These are phyloP conservation scores for Aeminium ludgeri DNA, from an alignment of 495 filamentous ascomycete species.

Conservation along the genomic window DNA sequence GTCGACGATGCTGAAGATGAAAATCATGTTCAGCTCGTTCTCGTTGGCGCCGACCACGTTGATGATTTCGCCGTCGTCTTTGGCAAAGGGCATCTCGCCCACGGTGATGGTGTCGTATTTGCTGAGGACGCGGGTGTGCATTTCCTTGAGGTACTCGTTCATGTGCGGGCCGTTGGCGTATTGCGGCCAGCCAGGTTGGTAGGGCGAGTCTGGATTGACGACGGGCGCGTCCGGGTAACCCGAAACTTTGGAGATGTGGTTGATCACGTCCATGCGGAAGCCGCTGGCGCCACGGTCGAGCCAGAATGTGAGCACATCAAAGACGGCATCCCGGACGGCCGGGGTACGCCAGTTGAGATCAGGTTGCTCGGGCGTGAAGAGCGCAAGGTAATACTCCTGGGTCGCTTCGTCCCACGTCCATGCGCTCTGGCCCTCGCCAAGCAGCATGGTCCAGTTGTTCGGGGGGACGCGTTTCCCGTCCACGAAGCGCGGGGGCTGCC, in stretches of 20 bases:
- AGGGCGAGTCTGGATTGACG: constrained; percentile 23
- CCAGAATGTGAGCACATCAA: constrained; percentile 38
- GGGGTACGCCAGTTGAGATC: constrained; percentile 42
- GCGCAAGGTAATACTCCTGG: constrained; percentile 37
- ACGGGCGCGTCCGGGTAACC: constrained; percentile 31
- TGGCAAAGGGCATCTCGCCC: constrained; percentile 34
- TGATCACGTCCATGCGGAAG: constrained; percentile 42
- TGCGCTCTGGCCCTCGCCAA: constrained; percentile 33
- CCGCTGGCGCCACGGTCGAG: constrained; percentile 35
- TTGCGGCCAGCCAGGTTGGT: constrained; percentile 30
- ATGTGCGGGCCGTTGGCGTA: constrained; percentile 43
- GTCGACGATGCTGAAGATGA: constrained; percentile 36
- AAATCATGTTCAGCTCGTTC: constrained; percentile 37
- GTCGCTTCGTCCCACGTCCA: constrained; percentile 38
- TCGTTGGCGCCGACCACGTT: constrained; percentile 30
- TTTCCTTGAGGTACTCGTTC: constrained; percentile 36
- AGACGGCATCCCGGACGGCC: constrained; percentile 31
- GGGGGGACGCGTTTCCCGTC: constrained; percentile 37
- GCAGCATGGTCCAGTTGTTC: constrained; percentile 41
- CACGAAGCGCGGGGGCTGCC: constrained; percentile 32
- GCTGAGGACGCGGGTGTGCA: constrained; percentile 28
- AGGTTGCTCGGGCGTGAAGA: constrained; percentile 35
- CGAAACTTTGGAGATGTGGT: constrained; percentile 35
- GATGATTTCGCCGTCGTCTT: constrained; percentile 29
- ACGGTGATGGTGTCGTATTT: constrained; percentile 36